Conservation (phyloP, 106 monocot species). For the Phalaenopsis aphrodite region DNA sequence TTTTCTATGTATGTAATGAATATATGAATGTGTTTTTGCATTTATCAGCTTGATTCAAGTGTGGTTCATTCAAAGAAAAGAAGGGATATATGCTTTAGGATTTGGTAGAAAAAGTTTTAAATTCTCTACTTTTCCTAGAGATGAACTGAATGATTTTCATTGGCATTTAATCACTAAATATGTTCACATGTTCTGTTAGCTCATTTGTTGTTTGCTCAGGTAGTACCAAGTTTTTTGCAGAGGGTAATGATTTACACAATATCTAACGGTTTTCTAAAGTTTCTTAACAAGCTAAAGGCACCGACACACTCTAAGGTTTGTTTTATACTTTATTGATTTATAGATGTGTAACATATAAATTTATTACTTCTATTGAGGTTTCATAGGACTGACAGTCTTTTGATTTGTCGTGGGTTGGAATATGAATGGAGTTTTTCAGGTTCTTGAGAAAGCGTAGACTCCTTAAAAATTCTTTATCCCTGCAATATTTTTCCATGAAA, state of each 20-base stretch:
- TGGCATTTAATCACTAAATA: not conserved
- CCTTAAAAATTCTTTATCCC: too few species aligned
- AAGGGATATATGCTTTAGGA: not conserved
- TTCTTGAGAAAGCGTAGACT: too few species aligned
- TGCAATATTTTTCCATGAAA: too few species aligned
- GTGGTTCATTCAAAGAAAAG: not conserved
- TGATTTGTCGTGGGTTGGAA: not conserved
- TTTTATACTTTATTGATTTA: not conserved
- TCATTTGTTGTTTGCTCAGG: slow-evolving; percentile 6
- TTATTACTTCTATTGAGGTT: not conserved
- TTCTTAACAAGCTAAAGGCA: not conserved
- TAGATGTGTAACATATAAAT: slow-evolving; percentile 1
- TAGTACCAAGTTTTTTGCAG: slow-evolving; percentile 7
- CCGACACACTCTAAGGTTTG: not conserved
- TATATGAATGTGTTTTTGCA: not conserved
- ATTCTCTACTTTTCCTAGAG: not conserved
- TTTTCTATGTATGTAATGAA: not conserved
- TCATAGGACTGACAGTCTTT: not conserved
- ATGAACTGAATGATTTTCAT: not conserved
- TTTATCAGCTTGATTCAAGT: not conserved
- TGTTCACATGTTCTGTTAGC: not conserved
- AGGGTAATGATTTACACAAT: not conserved
- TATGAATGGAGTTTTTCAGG: not conserved
- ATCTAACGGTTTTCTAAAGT: not conserved
- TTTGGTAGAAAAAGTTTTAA: not conserved